These are phyloP conservation scores for Mimosa bimucronata DNA, from an alignment of 306 rosid genomes.

Conservation along the genomic window DNA sequence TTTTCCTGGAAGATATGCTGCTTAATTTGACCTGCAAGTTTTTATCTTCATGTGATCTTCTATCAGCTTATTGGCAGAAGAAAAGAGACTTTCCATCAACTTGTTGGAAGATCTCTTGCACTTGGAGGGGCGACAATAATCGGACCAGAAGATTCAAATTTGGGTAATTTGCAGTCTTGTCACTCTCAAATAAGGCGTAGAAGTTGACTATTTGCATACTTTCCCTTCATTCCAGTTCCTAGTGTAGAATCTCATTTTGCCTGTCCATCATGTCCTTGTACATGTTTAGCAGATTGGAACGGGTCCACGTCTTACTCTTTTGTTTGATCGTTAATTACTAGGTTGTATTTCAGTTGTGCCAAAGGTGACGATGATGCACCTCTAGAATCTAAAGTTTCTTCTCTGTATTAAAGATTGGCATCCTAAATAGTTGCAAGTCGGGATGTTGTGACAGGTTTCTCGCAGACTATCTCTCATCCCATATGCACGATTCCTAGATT, in stretches of 20 bases:
- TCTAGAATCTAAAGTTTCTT: constrained; percentile 6
- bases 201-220: constrained; percentile 22
- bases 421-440: neutral
- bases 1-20: constrained; percentile 40
- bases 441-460: neutral
- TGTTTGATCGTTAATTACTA: constrained; percentile 7
- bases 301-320: constrained; percentile 18
- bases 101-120: constrained; percentile 27
- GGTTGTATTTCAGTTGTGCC: constrained; percentile 32
- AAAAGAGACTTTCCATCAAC: constrained; percentile 30
- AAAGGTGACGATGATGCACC: constrained; percentile 13
- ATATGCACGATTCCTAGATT: neutral
- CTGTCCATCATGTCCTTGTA: constrained; percentile 25
- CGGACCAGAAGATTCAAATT: constrained; percentile 30
- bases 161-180: neutral
- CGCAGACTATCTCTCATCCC: neutral
- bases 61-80: constrained; percentile 18
- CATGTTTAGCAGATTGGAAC: constrained; percentile 27
- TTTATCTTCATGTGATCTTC: constrained; percentile 33
- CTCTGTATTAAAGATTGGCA: constrained; percentile 2
- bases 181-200: constrained; percentile 28
- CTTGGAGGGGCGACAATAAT: constrained; percentile 21
- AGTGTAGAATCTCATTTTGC: constrained; percentile 35
- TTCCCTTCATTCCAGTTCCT: neutral
- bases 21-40: constrained; percentile 39